phyloP scores from a whole-genome alignment of 768 basidiomycete genomes.

The Rhodotorula diobovata region DNA sequence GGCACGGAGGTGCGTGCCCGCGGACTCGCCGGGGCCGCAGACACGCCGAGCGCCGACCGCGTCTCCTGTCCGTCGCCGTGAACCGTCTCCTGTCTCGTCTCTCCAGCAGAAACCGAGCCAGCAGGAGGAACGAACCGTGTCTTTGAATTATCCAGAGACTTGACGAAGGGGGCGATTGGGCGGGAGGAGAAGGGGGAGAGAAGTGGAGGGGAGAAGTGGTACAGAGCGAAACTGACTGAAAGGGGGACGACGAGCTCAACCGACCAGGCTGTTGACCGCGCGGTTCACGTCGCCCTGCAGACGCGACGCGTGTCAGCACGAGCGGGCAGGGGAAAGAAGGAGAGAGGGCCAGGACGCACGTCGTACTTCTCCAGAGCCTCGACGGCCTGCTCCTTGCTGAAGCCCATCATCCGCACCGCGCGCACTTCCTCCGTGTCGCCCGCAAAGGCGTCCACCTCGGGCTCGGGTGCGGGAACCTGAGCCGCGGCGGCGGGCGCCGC shows the following conservation, averaged over 20 bases:
- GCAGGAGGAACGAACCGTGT: not conserved
- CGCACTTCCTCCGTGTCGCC: slow-evolving; percentile 74
- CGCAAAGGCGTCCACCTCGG: not conserved
- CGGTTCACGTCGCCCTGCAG: slow-evolving; percentile 28
- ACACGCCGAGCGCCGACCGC: no score
- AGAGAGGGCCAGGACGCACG: slow-evolving; percentile 46
- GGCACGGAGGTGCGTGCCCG: no score
- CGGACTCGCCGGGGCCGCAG: no score
- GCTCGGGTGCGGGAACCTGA: no score
- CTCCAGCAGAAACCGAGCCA: no score
- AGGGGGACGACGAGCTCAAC: not conserved
- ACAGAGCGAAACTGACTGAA: not conserved
- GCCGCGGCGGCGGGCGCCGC: not conserved
- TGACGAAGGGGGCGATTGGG: no score
- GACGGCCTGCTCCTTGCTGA: slow-evolving; percentile 74
- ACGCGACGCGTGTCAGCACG: not conserved
- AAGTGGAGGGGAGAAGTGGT: not conserved
- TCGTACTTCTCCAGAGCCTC: slow-evolving; percentile 75
- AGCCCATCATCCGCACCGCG: slow-evolving; percentile 83
- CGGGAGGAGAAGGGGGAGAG: not conserved
- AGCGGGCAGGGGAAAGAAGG: no score
- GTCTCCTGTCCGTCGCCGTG: no score
- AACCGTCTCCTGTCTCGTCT: no score
- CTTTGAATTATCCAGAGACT: not conserved
- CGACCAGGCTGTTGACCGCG: slow-evolving; percentile 25